Conservation (phyloP, 2,329 filamentous ascomycete genomes). For the Fusarium udum region DNA sequence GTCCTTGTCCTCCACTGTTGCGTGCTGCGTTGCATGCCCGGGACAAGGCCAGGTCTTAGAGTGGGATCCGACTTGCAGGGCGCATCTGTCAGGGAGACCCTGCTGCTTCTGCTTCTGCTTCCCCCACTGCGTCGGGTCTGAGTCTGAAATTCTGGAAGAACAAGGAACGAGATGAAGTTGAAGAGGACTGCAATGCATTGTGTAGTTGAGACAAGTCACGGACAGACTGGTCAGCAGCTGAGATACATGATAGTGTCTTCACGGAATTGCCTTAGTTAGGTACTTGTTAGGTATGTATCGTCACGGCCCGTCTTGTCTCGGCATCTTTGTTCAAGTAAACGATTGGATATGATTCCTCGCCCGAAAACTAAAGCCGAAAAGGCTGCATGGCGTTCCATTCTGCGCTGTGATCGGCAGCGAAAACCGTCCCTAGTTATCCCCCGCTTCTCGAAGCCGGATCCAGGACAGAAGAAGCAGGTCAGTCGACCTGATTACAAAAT, state of each 20-base stretch:
- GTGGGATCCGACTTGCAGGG: conserved; percentile 13
- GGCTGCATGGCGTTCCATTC: conserved; percentile 33
- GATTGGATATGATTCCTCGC: conserved; percentile 1
- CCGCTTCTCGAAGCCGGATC: conserved; percentile 37
- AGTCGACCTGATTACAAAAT: not conserved
- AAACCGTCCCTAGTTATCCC: conserved; percentile 21
- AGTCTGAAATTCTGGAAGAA: not conserved
- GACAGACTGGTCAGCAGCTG: not conserved
- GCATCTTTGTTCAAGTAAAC: conserved; percentile 21
- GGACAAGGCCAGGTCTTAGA: not conserved
- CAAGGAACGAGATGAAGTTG: not conserved
- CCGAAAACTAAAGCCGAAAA: conserved; percentile 16
- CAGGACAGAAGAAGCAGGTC: conserved; percentile 27
- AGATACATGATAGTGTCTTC: not conserved
- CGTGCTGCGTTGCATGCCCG: conserved; percentile 30
- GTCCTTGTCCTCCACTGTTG: conserved; percentile 18
- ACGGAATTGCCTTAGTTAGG: not conserved
- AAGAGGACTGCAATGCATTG: not conserved
- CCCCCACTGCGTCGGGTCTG: conserved; percentile 11
- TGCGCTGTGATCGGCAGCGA: conserved; percentile 28
- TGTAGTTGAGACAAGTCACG: not conserved
- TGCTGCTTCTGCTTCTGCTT: not conserved
- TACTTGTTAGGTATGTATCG: conserved; percentile 3
- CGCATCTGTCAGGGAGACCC: conserved; percentile 1
- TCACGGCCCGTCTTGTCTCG: conserved; percentile 33